Conservation (phyloP, 164 flowering plant genomes). For the Macadamia tetraphylla region DNA sequence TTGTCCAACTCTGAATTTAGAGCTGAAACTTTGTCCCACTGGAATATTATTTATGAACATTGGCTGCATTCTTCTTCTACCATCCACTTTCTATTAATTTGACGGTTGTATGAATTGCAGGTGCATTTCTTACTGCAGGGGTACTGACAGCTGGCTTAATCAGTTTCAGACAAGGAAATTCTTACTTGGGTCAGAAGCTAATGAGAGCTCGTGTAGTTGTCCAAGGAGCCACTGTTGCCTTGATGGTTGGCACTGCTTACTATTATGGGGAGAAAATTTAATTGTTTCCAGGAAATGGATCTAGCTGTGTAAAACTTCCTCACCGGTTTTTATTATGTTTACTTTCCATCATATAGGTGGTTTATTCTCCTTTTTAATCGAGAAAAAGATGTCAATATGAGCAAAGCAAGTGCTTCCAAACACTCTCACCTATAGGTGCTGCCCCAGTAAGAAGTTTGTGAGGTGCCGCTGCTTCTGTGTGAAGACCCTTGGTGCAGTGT, state of each 20-base stretch:
- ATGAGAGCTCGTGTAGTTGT: conserved; percentile 94
- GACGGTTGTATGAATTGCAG: conserved; percentile 32
- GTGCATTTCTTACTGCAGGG: conserved; percentile 87
- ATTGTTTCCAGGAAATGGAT: background rate
- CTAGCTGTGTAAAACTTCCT: background rate
- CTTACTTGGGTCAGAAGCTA: conserved; percentile 78
- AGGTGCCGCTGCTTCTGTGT: no score
- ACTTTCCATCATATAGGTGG: background rate
- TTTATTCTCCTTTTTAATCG: background rate
- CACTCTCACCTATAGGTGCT: no score
- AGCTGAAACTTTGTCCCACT: no score
- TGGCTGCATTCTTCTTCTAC: background rate
- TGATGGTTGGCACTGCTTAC: conserved; percentile 87
- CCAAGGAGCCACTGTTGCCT: conserved; percentile 91
- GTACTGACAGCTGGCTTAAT: conserved; percentile 90
- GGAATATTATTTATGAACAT: background rate
- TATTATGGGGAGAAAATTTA: conserved; percentile 55
- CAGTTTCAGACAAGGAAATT: conserved; percentile 85
- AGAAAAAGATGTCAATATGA: background rate
- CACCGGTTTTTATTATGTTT: background rate
- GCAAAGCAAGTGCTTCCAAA: no score
- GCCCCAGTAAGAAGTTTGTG: no score
- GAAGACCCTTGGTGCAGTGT: background rate
- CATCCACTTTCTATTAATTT: conserved; percentile 3
- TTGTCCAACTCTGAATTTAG: no score